These are phyloP conservation scores for Emericellopsis cladophorae DNA, from an alignment of 2,329 filamentous ascomycete species.

Conservation along the genomic window DNA sequence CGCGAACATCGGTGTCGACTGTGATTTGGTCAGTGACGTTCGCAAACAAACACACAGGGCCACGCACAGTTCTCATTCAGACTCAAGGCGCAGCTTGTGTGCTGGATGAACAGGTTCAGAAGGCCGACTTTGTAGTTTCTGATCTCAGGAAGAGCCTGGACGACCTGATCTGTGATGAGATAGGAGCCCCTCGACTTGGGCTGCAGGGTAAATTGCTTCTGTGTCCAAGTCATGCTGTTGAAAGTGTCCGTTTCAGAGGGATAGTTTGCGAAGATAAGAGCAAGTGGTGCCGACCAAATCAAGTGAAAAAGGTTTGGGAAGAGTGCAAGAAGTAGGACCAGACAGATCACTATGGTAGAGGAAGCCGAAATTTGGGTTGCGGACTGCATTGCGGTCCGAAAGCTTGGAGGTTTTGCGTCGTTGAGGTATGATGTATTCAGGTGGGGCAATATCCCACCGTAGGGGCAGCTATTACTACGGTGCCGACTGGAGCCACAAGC, in stretches of 20 bases:
- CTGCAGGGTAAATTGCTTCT: slow-evolving; percentile 75
- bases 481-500: not conserved
- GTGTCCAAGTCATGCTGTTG: slow-evolving; percentile 58
- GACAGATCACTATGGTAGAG: slow-evolving; percentile 27
- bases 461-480: not conserved
- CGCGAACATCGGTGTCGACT: slow-evolving; percentile 63
- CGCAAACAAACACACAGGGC: slow-evolving; percentile 25
- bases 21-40: not conserved
- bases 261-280: slow-evolving; percentile 19
- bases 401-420: not conserved
- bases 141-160: slow-evolving; percentile 65
- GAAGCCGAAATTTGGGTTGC: slow-evolving; percentile 13
- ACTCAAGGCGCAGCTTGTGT: slow-evolving; percentile 81
- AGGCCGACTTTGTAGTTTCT: slow-evolving; percentile 72
- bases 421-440: not conserved
- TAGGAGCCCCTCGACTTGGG: slow-evolving; percentile 71
- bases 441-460: no score
- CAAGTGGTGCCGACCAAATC: slow-evolving; percentile 34
- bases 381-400: not conserved
- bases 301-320: slow-evolving; percentile 41
- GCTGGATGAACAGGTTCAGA: slow-evolving; percentile 85
- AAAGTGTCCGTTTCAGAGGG: slow-evolving; percentile 14
- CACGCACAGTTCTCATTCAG: slow-evolving; percentile 78
- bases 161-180: slow-evolving; percentile 70
- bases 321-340: slow-evolving; percentile 35